These are phyloP conservation scores for Pythium scleroteichum DNA, from an alignment of 352 stramenopile genomes.

Conservation along the genomic window DNA sequence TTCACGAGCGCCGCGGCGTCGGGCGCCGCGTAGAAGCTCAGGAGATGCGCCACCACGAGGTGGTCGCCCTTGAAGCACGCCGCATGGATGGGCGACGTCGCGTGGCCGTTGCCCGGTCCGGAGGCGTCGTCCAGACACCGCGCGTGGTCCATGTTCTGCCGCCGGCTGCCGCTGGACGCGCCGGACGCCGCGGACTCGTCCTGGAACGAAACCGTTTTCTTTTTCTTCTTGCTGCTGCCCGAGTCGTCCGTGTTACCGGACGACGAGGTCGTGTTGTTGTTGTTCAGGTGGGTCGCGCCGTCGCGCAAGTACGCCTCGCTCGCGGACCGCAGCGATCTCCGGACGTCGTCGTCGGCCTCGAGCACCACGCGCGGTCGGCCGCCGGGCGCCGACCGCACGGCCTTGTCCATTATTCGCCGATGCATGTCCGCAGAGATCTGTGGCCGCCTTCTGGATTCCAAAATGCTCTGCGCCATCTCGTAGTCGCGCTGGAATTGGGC, in stretches of 20 bases:
- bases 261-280: constrained; percentile 7
- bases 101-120: constrained; percentile 23
- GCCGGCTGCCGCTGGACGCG: not conserved
- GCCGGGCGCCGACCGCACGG: constrained; percentile 58
- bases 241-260: not conserved
- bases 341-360: constrained; percentile 26
- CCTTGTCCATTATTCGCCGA: constrained; percentile 47
- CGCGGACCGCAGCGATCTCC: constrained; percentile 32
- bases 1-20: constrained; percentile 69
- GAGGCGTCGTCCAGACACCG: constrained; percentile 22
- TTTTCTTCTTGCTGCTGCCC: constrained; percentile 32
- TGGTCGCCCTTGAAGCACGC: constrained; percentile 61
- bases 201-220: constrained; percentile 66
- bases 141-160: constrained; percentile 16
- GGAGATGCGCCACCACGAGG: constrained; percentile 65
- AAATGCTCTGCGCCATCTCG: constrained; percentile 42
- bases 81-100: constrained; percentile 66
- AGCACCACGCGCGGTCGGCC: constrained; percentile 39
- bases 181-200: constrained; percentile 24
- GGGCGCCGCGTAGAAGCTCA: constrained; percentile 64
- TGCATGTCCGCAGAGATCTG: constrained; percentile 52
- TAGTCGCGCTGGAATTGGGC: constrained; percentile 37
- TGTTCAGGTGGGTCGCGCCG: constrained; percentile 10
- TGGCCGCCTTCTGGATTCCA: constrained; percentile 42
- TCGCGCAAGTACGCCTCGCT: constrained; percentile 26